Conservation (phyloP, 805 yeast genomes). For the Lipomyces lipofer region DNA sequence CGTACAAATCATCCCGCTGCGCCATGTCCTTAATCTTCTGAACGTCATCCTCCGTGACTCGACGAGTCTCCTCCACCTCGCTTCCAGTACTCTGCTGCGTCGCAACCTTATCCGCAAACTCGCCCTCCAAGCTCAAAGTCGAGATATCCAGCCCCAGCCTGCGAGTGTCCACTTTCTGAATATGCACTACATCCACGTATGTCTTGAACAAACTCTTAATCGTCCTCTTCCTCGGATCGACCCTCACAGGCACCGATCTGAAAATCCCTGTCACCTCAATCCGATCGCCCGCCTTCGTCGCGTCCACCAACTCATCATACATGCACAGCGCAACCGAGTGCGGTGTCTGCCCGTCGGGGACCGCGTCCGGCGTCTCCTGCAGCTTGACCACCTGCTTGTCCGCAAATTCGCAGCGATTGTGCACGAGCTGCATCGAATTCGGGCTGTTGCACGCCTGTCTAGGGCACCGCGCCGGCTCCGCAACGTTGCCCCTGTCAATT, state of each 20-base stretch:
- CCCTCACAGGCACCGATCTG: conserved; percentile 87
- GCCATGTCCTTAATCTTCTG: conserved; percentile 61
- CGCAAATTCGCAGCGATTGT: conserved; percentile 88
- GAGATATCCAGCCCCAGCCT: conserved; percentile 79
- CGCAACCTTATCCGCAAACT: conserved; percentile 46
- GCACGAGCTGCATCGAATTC: conserved; percentile 86
- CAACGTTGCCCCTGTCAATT: conserved; percentile 90
- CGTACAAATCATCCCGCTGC: conserved; percentile 76
- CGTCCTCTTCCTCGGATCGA: conserved; percentile 80
- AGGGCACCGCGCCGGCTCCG: conserved; percentile 94
- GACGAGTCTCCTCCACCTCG: conserved; percentile 76
- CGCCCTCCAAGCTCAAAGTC: conserved; percentile 54
- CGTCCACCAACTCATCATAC: conserved; percentile 92
- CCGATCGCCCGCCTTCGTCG: conserved; percentile 94
- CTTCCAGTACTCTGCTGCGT: conserved; percentile 40
- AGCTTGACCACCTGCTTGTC: conserved; percentile 92
- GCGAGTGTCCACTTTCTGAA: conserved; percentile 79
- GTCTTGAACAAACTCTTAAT: conserved; percentile 86
- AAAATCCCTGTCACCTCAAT: conserved; percentile 94
- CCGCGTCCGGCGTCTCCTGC: conserved; percentile 94
- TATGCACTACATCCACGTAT: conserved; percentile 89
- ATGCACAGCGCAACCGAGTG: conserved; percentile 92
- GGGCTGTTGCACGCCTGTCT: conserved; percentile 76
- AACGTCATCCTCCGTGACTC: conserved; percentile 68
- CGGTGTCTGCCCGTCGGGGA: conserved; percentile 98